phyloP scores from a whole-genome alignment of 73 alveolate genomes.

The Uronychia setigera region DNA sequence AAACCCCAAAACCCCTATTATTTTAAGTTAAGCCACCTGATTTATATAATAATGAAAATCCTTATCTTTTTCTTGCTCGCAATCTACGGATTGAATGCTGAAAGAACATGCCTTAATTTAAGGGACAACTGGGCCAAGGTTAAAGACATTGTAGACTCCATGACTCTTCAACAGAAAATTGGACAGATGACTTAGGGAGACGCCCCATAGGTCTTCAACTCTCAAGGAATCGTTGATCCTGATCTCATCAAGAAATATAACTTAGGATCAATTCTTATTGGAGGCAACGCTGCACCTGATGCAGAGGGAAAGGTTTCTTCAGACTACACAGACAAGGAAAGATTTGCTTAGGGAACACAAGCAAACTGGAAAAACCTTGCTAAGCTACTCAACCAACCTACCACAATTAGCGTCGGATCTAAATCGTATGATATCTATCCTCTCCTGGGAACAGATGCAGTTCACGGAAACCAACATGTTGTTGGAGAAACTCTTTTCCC shows the following conservation, averaged over 20 bases:
- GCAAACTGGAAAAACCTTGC: constrained; percentile 53
- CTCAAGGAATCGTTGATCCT: background rate
- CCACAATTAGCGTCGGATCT: constrained; percentile 10
- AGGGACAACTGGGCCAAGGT: constrained; percentile 2
- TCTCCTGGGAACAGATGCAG: constrained; percentile 70
- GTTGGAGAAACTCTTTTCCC: constrained; percentile 57
- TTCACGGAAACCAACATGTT: constrained; percentile 68
- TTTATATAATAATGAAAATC: background rate
- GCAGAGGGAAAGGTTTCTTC: constrained; percentile 24
- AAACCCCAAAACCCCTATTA: constrained; percentile 2
- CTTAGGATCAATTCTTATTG: constrained; percentile 53
- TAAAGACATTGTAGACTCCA: background rate
- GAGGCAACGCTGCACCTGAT: constrained; percentile 65
- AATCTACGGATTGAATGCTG: background rate
- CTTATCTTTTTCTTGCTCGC: background rate
- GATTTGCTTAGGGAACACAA: constrained; percentile 16
- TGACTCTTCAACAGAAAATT: constrained; percentile 8
- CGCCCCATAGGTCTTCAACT: background rate
- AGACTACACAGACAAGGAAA: background rate
- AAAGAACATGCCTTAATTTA: background rate
- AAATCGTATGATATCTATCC: constrained; percentile 20
- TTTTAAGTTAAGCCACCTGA: background rate
- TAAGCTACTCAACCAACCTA: constrained; percentile 6
- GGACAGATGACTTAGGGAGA: constrained; percentile 23
- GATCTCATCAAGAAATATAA: constrained; percentile 2